Evolutionary conservation across 805 yeast genomes (phyloP), one percentile per base, ranked within the genome.

Genomic region (Jamesozyma piceae): DNA sequence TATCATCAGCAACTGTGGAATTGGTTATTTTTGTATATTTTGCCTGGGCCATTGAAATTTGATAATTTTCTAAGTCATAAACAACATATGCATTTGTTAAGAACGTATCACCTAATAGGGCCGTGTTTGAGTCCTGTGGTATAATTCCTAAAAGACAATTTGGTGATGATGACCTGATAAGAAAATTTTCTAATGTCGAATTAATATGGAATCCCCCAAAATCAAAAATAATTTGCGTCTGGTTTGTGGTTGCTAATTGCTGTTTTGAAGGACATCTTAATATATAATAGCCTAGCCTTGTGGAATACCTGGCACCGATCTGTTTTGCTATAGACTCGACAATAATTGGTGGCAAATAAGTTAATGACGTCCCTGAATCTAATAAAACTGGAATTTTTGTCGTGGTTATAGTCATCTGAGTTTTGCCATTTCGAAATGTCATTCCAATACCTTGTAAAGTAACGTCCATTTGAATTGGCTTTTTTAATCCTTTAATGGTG

Each of bases 81-180:
- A 79, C 84, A 19, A 77, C 69, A 57, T 80, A 82, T 2, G 80
- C 78, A 44, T 74, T 68, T 40, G 77, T 64, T 47, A 79, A 63
- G 50, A 78, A 69, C 46, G 71, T 67, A 55, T 77, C 82, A 38
- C 84, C 84, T 34, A 79, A 60, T 36, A 75, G 63, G 9, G 68
- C 54, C 4, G 40, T 35, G 20, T 43, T 43, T 6, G 55, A 47
- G 28, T 62, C 48, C 30, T 47, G 48, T 13, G 56, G 58, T 8
- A 53, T 21, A 2, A 74, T 46, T 8, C 73, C 76, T 28, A 75
- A 49, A 4, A 66, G 68, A 63, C 80, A 76, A 15, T 60, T 57
- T 30, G 44, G 39, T 18, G 34, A 35, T 33, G 32, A 30, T 14
- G 50, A 37, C 11, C 32, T 35, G 22, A 63, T 44, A 20, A 66